Conservation (phyloP, 495 filamentous ascomycete species). For the Penicillium cosmopolitanum region DNA sequence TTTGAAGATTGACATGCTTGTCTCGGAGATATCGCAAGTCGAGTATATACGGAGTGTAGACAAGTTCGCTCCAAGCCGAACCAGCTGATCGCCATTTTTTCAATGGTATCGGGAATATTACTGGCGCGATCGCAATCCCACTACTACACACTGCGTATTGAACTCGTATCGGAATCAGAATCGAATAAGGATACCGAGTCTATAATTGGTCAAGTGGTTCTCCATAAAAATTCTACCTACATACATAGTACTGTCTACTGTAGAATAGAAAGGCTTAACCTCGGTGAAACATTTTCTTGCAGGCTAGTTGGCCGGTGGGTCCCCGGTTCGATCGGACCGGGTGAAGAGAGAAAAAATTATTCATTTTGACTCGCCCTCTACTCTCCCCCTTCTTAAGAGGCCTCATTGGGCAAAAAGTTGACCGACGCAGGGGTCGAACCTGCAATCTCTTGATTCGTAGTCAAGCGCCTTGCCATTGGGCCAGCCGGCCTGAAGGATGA, state of each 20-base stretch:
- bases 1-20: neutral
- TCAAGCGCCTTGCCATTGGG: slow-evolving; percentile 76
- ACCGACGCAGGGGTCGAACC: slow-evolving; percentile 51
- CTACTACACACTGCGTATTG: neutral
- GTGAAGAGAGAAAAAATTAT: neutral
- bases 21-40: neutral
- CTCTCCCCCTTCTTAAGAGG: neutral
- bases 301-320: neutral
- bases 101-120: too few relatives aligned
- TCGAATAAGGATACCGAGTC: neutral
- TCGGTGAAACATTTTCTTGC: neutral
- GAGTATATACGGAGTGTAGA: too few relatives aligned
- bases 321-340: neutral
- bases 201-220: neutral
- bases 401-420: slow-evolving; percentile 24
- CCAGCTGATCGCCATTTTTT: too few relatives aligned
- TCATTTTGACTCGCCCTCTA: neutral
- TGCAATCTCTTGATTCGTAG: slow-evolving; percentile 71
- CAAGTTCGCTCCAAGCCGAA: too few relatives aligned
- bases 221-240: neutral
- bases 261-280: slow-evolving; percentile 1
- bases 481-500: slow-evolving; percentile 45
- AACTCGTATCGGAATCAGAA: neutral
- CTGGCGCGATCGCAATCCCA: neutral
- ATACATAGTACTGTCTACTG: too few relatives aligned